Percentiles rank a stretch among this genome's conserved stretches.
Evolutionary conservation across 495 filamentous ascomycete genomes (phyloP).

Genomic region (Aspergillus sparsus): DNA sequence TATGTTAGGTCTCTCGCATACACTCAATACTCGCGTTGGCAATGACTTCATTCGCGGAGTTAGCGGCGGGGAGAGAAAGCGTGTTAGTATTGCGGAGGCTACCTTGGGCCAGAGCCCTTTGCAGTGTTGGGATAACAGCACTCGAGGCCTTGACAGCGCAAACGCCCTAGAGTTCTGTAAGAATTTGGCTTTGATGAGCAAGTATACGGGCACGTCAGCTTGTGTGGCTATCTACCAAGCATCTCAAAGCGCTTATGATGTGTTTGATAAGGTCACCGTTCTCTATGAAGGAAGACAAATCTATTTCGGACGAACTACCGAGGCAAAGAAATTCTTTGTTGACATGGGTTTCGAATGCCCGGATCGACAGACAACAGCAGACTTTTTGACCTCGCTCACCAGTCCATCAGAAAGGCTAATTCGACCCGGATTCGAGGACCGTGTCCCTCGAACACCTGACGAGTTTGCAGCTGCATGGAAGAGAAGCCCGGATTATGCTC

Average conservation of each 20-base stretch:
- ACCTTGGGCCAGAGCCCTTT: constrained; percentile 70
- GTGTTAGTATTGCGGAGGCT: constrained; percentile 53
- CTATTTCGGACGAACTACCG: constrained; percentile 56
- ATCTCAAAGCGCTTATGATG: constrained; percentile 72
- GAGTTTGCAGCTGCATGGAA: constrained; percentile 65
- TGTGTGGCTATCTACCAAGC: constrained; percentile 81
- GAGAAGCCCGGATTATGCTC: constrained; percentile 47
- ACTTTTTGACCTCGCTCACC: constrained; percentile 72
- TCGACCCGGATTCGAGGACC: constrained; percentile 57
- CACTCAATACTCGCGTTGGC: constrained; percentile 50
- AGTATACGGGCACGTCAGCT: constrained; percentile 68
- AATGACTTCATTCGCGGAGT: constrained; percentile 61
- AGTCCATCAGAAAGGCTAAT: constrained; percentile 60
- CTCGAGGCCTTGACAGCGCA: constrained; percentile 77
- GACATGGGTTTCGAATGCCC: constrained; percentile 58
- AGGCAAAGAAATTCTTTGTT: constrained; percentile 60
- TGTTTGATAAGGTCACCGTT: constrained; percentile 60
- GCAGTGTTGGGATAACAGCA: constrained; percentile 80
- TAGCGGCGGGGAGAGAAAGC: constrained; percentile 87
- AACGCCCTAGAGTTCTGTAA: constrained; percentile 72
- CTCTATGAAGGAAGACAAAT: constrained; percentile 64
- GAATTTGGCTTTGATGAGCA: constrained; percentile 67
- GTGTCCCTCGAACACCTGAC: constrained; percentile 65
- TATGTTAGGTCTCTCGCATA: constrained; percentile 56
- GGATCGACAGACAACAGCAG: constrained; percentile 59